phyloP scores from a whole-genome alignment of 164 flowering plant genomes.

The Platanus orientalis region DNA sequence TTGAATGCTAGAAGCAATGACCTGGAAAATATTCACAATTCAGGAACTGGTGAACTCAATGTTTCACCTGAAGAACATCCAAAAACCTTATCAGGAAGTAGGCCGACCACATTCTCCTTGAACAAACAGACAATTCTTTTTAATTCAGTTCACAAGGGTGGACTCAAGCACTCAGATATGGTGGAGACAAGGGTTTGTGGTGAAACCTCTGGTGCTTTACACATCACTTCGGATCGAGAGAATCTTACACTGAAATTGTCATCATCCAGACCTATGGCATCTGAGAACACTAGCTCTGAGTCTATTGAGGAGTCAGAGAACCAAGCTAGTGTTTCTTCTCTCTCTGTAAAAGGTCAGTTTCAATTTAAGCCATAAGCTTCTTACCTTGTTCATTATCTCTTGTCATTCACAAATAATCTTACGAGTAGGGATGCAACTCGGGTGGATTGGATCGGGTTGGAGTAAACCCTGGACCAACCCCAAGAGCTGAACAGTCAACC shows the following conservation, averaged over 20 bases:
- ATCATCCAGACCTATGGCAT: constrained; percentile 32
- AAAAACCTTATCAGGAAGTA: constrained; percentile 14
- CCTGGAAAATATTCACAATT: constrained; percentile 13
- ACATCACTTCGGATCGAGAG: constrained; percentile 16
- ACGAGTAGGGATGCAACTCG: no score
- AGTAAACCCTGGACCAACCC: no score
- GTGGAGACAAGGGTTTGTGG: constrained; percentile 15
- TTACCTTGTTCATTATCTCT: no score
- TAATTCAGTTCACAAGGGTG: constrained; percentile 21
- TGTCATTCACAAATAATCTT: no score
- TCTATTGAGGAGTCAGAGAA: constrained; percentile 45
- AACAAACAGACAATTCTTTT: constrained; percentile 10
- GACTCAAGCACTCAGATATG: constrained; percentile 19
- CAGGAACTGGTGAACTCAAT: constrained; percentile 12
- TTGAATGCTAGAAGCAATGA: constrained; percentile 18
- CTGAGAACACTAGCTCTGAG: constrained; percentile 37
- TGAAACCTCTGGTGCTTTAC: constrained; percentile 20
- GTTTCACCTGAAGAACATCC: constrained; percentile 14
- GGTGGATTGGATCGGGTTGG: no score
- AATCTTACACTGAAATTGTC: constrained; percentile 40
- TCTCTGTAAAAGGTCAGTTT: constrained; percentile 67
- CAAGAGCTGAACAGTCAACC: no score
- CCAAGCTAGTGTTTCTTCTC: constrained; percentile 39
- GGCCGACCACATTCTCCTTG: constrained; percentile 14
- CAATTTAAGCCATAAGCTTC: neutral